Conservation (phyloP, 169 alveolate genomes). For the Plasmodium inui region DNA sequence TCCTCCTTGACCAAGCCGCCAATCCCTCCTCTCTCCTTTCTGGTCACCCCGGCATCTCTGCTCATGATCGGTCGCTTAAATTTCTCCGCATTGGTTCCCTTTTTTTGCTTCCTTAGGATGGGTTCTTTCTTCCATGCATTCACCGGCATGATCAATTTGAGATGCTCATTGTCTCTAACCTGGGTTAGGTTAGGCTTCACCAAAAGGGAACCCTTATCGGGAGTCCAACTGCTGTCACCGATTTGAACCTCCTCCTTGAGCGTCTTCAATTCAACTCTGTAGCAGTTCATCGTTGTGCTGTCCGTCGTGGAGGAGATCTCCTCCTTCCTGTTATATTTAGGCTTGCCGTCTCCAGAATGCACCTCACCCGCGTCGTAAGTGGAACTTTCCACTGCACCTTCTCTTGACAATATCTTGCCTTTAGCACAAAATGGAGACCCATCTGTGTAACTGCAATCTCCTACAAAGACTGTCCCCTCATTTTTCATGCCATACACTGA, state of each 20-base stretch:
- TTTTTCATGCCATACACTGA: neutral
- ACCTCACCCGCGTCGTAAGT: neutral
- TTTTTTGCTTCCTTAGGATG: neutral
- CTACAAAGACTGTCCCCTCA: neutral
- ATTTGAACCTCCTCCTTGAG: neutral
- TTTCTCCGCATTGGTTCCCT: neutral
- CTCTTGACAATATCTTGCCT: neutral
- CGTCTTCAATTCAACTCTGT: constrained; percentile 3
- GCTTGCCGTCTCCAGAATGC: neutral
- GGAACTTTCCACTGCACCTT: neutral
- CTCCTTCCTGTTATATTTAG: neutral
- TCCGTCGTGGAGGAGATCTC: neutral
- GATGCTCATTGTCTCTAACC: neutral
- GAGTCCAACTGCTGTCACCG: neutral
- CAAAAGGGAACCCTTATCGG: neutral
- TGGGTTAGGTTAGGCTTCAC: neutral
- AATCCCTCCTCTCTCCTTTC: neutral
- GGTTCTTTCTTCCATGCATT: neutral
- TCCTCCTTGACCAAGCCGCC: neutral
- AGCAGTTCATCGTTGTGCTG: constrained; percentile 17
- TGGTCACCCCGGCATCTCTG: neutral
- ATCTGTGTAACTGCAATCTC: neutral
- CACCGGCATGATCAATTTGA: neutral
- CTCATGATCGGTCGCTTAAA: neutral
- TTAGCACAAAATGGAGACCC: neutral